Evolutionary conservation across 441 rosid genomes (phyloP).

Genomic region (Adansonia grandidieri): DNA sequence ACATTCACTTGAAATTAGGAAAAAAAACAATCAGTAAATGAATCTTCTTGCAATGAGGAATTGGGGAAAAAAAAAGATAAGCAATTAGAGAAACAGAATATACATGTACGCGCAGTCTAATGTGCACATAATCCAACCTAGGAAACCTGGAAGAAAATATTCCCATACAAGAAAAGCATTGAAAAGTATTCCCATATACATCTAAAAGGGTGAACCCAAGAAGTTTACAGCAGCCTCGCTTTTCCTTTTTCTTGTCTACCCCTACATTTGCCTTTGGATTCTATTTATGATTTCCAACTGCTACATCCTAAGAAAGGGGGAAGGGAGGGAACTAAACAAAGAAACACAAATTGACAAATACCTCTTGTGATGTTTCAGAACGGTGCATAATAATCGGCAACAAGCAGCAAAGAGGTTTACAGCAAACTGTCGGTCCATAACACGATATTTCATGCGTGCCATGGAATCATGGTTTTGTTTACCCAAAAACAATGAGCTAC

Average conservation of each 20-base stretch:
- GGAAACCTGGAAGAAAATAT: conserved; percentile 1
- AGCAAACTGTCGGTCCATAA: conserved; percentile 60
- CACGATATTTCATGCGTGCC: conserved; percentile 32
- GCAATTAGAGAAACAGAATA: conserved; percentile 7
- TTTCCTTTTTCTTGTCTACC: background rate
- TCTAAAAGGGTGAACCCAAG: conserved; percentile 3
- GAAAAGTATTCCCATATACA: background rate
- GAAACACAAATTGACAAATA: conserved; percentile 31
- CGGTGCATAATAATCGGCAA: conserved; percentile 72
- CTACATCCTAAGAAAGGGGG: conserved; percentile 5
- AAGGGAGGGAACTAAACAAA: background rate
- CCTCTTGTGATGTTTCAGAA: conserved; percentile 86
- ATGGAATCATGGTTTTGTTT: conserved; percentile 34
- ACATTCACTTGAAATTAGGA: conserved; percentile 58
- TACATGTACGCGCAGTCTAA: conserved; percentile 14
- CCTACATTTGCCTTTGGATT: conserved; percentile 18
- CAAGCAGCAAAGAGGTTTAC: conserved; percentile 62
- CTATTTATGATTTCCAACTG: conserved; percentile 9
- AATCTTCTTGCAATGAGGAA: conserved; percentile 3
- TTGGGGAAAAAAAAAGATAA: background rate
- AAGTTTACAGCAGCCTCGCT: background rate
- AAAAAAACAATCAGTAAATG: conserved; percentile 25
- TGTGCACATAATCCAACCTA: conserved; percentile 3
- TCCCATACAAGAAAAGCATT: conserved; percentile 10
- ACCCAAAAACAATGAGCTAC: conserved; percentile 29